Evolutionary conservation across 129 eudicot genomes (phyloP), one percentile per base, ranked within the genome.

Genomic region (Saussurea involucrata): DNA sequence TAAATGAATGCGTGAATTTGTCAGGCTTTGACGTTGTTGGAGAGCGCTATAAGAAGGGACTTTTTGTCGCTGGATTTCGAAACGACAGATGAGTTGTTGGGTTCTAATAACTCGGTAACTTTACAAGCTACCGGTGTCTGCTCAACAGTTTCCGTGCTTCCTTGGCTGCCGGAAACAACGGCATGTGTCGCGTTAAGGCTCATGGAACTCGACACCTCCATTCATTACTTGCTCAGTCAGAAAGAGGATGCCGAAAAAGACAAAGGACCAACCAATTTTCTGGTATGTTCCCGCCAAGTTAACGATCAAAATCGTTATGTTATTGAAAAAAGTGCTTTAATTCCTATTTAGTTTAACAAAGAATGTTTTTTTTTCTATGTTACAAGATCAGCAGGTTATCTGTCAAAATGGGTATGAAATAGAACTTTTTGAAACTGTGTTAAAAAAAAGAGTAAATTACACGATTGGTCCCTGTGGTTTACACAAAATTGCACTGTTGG

Each of bases 151-250:
- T 32, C 87, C 8, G 88, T 90, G 20, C 95, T 89, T 81, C 98
- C 98, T 5, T 93, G 98, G 98, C 37, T 93, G 66, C 98, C 97
- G 24, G 90, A 81, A 31, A 88, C 98, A 69, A 82, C 97, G 53
- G 69, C 95, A 37, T 83, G 95, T 32, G 87, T 93, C 15, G 97
- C 97, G 4, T 79, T 93, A 76, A 81, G 98, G 87, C 92, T 93
- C 61, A 84, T 90, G 95, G 98, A 93, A 69, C 86, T 93, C 36
- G 98, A 93, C 68, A 20, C 90, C 27, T 88, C 91, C 32, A 80
- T 93, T 77, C 80, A 61, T 75, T 93, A 93, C 75, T 69, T 77
- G 28, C 77, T 67, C 68, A 72, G 76, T 21, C 97, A 87, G 84
- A 93, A 90, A 79, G 88, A 76, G 63, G 86, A 86, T 64, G 76